Conservation (phyloP, 2,329 filamentous ascomycete species). For the Trichophyton simii region DNA sequence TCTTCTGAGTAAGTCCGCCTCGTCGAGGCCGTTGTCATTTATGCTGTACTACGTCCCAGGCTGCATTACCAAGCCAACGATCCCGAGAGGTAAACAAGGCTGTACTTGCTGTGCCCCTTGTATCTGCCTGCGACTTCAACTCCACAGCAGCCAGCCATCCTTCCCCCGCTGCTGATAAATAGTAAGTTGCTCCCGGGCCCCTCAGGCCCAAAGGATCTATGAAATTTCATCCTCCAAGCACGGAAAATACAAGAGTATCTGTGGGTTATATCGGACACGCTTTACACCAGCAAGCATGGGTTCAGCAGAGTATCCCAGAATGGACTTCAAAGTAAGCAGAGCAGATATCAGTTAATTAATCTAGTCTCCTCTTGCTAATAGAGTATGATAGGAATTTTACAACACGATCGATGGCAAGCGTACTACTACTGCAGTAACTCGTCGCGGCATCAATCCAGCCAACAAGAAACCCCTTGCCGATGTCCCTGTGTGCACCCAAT, state of each 20-base stretch:
- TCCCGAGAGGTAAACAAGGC: no score
- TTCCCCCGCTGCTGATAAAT: background rate
- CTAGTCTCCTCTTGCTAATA: background rate
- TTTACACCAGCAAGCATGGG: background rate
- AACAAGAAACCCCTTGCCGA: constrained; percentile 35
- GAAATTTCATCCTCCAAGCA: background rate
- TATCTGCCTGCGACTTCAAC: no score
- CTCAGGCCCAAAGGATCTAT: background rate
- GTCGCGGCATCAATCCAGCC: constrained; percentile 34
- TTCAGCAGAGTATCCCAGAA: background rate
- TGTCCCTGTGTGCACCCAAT: constrained; percentile 31
- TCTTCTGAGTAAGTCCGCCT: no score
- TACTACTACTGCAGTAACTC: constrained; percentile 23
- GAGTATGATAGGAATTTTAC: constrained; percentile 22
- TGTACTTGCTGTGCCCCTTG: no score
- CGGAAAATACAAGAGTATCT: background rate
- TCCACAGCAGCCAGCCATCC: background rate
- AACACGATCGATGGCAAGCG: constrained; percentile 36
- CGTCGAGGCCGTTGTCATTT: no score
- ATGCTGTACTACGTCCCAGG: no score
- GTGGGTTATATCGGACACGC: background rate
- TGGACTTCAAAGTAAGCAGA: background rate
- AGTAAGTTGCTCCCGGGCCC: background rate
- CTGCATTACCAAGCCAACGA: no score
- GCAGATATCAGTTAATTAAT: background rate